Evolutionary conservation across 805 yeast genomes (phyloP).

Genomic region (Barnettozyma vustinii): DNA sequence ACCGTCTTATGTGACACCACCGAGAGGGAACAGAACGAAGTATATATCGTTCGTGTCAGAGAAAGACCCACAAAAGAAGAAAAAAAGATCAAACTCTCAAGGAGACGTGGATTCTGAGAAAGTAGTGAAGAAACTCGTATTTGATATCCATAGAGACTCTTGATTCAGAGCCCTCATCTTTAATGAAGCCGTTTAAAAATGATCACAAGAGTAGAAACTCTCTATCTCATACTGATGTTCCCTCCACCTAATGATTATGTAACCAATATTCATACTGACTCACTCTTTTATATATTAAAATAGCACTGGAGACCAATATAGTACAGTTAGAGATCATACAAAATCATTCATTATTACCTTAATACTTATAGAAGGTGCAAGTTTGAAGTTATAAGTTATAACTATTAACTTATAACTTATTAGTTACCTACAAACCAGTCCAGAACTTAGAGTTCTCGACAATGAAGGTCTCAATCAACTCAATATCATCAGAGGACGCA

Average conservation of each 20-base stretch:
- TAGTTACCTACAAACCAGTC: conserved; percentile 15
- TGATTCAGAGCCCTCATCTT: background rate
- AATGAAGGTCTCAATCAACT: conserved; percentile 20
- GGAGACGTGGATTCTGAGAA: conserved; percentile 16
- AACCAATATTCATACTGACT: no score
- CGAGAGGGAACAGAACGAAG: conserved; percentile 18
- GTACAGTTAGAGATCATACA: background rate
- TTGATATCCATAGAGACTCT: conserved; percentile 21
- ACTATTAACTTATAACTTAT: no score
- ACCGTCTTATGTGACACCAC: conserved; percentile 24
- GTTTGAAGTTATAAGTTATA: background rate
- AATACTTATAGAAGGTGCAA: no score
- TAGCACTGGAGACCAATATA: no score
- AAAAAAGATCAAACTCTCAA: conserved; percentile 21
- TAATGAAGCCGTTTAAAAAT: background rate
- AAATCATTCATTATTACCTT: background rate
- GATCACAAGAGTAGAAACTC: background rate
- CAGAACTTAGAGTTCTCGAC: conserved; percentile 23
- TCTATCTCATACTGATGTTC: no score
- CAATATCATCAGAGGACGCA: conserved; percentile 28
- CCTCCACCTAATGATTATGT: no score
- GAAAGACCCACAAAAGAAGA: conserved; percentile 1
- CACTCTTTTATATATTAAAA: no score
- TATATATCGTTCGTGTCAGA: conserved; percentile 18
- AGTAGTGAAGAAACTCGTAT: conserved; percentile 22